These are phyloP conservation scores for Vitis vinifera DNA, from an alignment of 164 flowering plant species.

Conservation along the genomic window ASM3070453v1 NC_081810.1:20375001-20375500, in stretches of 20 bases:
- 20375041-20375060: slow-evolving; percentile 35
- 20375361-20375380: too few species aligned
- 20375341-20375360: slow-evolving; percentile 12
- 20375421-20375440: slow-evolving; percentile 20
- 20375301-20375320: slow-evolving; percentile 18
- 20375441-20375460: slow-evolving; percentile 3
- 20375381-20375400: slow-evolving; percentile 27
- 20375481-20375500: slow-evolving; percentile 9
- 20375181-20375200: slow-evolving; percentile 23
- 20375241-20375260: slow-evolving; percentile 15
- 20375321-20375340: slow-evolving; percentile 1
- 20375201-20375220: slow-evolving; percentile 9
- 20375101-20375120: slow-evolving; percentile 33
- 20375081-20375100: slow-evolving; percentile 23
- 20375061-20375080: slow-evolving; percentile 33
- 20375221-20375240: slow-evolving; percentile 14
- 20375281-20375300: slow-evolving; percentile 23
- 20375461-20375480: slow-evolving; percentile 16
- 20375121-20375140: slow-evolving; percentile 22
- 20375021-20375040: slow-evolving; percentile 30
- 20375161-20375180: slow-evolving; percentile 19
- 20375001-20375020: slow-evolving; percentile 44
- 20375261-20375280: slow-evolving; percentile 11
- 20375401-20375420: slow-evolving; percentile 25
- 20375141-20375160: slow-evolving; percentile 16